Conservation (phyloP, 768 basidiomycete genomes). For the Suillus placidus region DNA sequence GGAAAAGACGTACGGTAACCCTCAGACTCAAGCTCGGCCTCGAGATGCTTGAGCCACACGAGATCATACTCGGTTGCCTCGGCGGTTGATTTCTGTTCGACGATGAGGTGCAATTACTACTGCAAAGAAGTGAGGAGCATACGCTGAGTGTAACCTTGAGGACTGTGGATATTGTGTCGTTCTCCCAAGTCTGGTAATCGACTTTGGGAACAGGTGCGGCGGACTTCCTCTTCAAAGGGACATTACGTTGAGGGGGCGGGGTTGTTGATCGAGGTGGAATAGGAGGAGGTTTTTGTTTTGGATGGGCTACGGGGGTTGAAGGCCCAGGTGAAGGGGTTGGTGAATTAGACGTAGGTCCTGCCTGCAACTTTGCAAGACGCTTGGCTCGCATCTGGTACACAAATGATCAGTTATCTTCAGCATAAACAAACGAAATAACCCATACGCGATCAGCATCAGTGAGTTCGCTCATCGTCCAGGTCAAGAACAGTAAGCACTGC, state of each 20-base stretch:
- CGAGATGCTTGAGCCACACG: constrained; percentile 83
- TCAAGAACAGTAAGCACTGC: not conserved
- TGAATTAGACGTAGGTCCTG: constrained; percentile 34
- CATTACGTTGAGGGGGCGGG: constrained; percentile 35
- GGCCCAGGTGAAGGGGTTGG: constrained; percentile 26
- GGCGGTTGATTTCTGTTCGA: constrained; percentile 54
- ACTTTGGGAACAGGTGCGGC: constrained; percentile 42
- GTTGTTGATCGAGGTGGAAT: constrained; percentile 31
- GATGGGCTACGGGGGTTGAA: constrained; percentile 33
- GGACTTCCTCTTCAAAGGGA: constrained; percentile 53
- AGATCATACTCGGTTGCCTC: constrained; percentile 64
- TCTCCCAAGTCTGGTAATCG: constrained; percentile 70
- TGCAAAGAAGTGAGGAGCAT: constrained; percentile 29
- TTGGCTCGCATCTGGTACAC: constrained; percentile 81
- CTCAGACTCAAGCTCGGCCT: constrained; percentile 68
- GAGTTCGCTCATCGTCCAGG: constrained; percentile 41
- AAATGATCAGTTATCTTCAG: not conserved
- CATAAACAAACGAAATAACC: constrained; percentile 10
- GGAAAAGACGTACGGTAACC: constrained; percentile 40
- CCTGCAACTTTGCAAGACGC: constrained; percentile 83
- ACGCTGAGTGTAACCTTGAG: constrained; percentile 84
- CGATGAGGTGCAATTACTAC: constrained; percentile 12
- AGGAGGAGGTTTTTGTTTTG: constrained; percentile 32
- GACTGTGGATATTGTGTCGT: constrained; percentile 64
- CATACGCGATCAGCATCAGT: constrained; percentile 82